These are phyloP conservation scores for Dillenia suffruticosa DNA, from an alignment of 164 flowering plant genomes.

Conservation along the genomic window DNA sequence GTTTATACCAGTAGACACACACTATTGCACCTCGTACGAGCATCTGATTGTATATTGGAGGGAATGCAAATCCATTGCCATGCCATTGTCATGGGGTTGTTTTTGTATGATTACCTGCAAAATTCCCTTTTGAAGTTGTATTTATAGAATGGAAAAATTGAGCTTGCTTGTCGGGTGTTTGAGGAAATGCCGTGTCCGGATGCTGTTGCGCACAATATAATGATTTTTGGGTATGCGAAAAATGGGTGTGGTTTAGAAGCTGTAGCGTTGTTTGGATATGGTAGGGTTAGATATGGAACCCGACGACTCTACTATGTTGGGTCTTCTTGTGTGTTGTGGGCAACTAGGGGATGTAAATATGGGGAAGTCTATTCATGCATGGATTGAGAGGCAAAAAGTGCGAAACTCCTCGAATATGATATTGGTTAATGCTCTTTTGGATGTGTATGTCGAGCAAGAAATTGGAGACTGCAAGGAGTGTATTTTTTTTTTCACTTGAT, in stretches of 20 bases:
- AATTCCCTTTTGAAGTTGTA: slow-evolving; percentile 49
- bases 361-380: slow-evolving; percentile 53
- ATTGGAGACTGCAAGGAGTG: slow-evolving; percentile 26
- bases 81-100: too few species aligned
- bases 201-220: slow-evolving; percentile 37
- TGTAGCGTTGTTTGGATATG: slow-evolving; percentile 33
- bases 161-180: slow-evolving; percentile 32
- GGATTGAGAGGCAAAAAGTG: slow-evolving; percentile 28
- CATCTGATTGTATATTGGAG: too few species aligned
- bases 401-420: slow-evolving; percentile 21
- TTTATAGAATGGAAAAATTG: slow-evolving; percentile 25
- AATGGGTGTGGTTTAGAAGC: slow-evolving; percentile 28
- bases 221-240: slow-evolving; percentile 44
- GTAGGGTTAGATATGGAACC: slow-evolving; percentile 25
- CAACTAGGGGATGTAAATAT: slow-evolving; percentile 16
- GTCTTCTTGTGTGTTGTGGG: slow-evolving; percentile 40
- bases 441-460: slow-evolving; percentile 53
- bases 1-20: too few species aligned
- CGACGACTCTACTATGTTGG: slow-evolving; percentile 45
- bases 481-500: background rate
- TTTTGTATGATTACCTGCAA: slow-evolving; percentile 24
- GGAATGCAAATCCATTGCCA: too few species aligned
- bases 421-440: slow-evolving; percentile 49
- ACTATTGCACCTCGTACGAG: too few species aligned
- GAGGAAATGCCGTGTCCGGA: slow-evolving; percentile 23